A percentile compares a stretch with the other conserved stretches of the same genome.
These are phyloP conservation scores for Ganoderma lucidum DNA, from an alignment of 1,284 basidiomycete genomes.

Conservation along the genomic window DNA sequence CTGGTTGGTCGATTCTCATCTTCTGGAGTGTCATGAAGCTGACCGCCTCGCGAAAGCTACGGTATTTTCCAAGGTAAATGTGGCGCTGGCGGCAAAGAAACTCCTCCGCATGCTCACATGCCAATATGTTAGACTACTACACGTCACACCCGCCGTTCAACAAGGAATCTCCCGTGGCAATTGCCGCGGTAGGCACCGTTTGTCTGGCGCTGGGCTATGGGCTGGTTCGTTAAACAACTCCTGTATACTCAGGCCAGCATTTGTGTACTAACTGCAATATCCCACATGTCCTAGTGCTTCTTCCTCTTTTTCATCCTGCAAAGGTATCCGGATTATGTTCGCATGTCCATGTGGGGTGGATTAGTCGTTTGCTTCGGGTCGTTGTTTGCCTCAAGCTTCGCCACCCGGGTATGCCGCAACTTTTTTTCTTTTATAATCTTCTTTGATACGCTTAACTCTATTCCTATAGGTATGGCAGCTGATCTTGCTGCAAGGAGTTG, in stretches of 20 bases:
- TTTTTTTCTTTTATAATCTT: not conserved
- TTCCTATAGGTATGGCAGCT: constrained; percentile 34
- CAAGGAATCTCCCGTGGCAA: constrained; percentile 11
- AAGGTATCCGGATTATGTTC: constrained; percentile 35
- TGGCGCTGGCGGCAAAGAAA: no score
- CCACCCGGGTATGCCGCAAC: constrained; percentile 26
- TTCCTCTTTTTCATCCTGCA: constrained; percentile 34
- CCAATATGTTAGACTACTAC: no score
- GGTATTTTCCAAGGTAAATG: no score
- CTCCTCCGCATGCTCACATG: no score
- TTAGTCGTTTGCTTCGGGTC: constrained; percentile 29
- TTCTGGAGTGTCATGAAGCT: no score
- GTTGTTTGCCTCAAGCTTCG: constrained; percentile 37
- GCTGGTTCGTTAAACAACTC: constrained; percentile 8
- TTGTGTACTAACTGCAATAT: not conserved
- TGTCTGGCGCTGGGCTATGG: constrained; percentile 21
- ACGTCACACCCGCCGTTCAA: constrained; percentile 28
- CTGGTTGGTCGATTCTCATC: no score
- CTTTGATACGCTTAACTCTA: not conserved
- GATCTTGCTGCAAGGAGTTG: constrained; percentile 36
- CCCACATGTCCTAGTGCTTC: constrained; percentile 21
- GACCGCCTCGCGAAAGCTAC: no score
- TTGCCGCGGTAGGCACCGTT: constrained; percentile 27
- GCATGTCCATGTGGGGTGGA: constrained; percentile 33
- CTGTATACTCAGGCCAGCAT: not conserved